Conservation (phyloP, 768 basidiomycete genomes). For the Hericium rajendrae region DNA sequence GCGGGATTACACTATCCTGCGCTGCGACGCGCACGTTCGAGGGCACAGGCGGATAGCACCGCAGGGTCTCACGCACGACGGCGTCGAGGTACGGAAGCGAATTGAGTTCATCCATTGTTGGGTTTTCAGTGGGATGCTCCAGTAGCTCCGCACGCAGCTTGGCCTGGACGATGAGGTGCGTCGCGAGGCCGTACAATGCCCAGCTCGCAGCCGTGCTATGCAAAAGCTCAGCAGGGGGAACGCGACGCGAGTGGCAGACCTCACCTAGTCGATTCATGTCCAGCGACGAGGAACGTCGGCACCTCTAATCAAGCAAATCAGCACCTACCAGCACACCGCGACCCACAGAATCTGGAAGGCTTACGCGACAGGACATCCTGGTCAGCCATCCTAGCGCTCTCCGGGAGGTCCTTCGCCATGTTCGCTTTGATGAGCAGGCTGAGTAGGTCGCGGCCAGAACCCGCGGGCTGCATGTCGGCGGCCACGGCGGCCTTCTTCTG, state of each 20-base stretch:
- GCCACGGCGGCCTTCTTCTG: constrained; percentile 25
- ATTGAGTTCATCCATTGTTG: constrained; percentile 61
- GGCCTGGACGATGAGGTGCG: constrained; percentile 37
- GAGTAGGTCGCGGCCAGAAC: constrained; percentile 47
- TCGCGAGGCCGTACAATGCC: constrained; percentile 48
- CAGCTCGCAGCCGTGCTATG: constrained; percentile 37
- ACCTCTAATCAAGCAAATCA: constrained; percentile 32
- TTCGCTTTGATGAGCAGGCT: constrained; percentile 56
- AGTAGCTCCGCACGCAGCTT: constrained; percentile 53
- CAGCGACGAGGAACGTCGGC: constrained; percentile 50
- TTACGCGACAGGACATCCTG: constrained; percentile 49
- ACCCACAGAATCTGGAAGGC: constrained; percentile 14
- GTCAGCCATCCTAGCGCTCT: constrained; percentile 47
- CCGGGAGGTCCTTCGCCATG: constrained; percentile 48
- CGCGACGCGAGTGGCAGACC: background rate
- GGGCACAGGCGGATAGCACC: constrained; percentile 11
- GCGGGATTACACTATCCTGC: constrained; percentile 11
- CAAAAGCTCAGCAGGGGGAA: background rate
- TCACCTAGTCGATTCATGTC: constrained; percentile 49
- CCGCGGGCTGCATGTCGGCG: constrained; percentile 12
- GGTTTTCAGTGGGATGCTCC: constrained; percentile 40
- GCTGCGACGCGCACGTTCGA: constrained; percentile 3
- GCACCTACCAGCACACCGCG: background rate
- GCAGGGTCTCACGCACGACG: constrained; percentile 8
- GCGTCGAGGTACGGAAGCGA: constrained; percentile 52